These are phyloP conservation scores for Xylariaceae sp. DNA, from an alignment of 2,329 filamentous ascomycete species.

Conservation along the genomic window DNA sequence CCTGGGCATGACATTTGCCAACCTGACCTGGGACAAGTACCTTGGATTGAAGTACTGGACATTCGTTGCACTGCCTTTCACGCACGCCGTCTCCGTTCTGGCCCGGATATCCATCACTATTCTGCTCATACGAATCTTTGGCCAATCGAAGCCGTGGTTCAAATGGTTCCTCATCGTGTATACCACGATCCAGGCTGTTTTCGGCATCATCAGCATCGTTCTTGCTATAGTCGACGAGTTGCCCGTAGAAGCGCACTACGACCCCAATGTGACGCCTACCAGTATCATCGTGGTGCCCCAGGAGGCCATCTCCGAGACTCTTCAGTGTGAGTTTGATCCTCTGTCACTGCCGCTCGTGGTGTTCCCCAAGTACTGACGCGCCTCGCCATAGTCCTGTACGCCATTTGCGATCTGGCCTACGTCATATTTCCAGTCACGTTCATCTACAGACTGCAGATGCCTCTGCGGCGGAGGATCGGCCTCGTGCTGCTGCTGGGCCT, in stretches of 20 bases:
- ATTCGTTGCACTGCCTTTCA: neutral
- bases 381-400: constrained; percentile 1
- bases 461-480: neutral
- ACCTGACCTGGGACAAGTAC: neutral
- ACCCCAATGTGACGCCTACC: neutral
- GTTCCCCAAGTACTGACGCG: neutral
- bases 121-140: constrained; percentile 11
- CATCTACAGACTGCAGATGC: constrained; percentile 10
- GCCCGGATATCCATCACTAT: constrained; percentile 12
- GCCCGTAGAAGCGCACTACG: neutral
- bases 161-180: constrained; percentile 4
- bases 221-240: neutral
- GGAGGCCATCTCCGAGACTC: neutral
- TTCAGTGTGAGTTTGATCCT: neutral
- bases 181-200: neutral
- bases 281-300: constrained; percentile 1
- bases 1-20: neutral
- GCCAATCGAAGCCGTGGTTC: constrained; percentile 4
- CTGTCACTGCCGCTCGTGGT: neutral
- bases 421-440: constrained; percentile 6
- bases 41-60: neutral
- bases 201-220: neutral
- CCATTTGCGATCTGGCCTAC: constrained; percentile 2
- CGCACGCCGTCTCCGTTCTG: neutral
- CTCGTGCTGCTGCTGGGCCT: neutral